phyloP scores from a whole-genome alignment of 768 basidiomycete genomes.

The Rhodotorula babjevae region DNA sequence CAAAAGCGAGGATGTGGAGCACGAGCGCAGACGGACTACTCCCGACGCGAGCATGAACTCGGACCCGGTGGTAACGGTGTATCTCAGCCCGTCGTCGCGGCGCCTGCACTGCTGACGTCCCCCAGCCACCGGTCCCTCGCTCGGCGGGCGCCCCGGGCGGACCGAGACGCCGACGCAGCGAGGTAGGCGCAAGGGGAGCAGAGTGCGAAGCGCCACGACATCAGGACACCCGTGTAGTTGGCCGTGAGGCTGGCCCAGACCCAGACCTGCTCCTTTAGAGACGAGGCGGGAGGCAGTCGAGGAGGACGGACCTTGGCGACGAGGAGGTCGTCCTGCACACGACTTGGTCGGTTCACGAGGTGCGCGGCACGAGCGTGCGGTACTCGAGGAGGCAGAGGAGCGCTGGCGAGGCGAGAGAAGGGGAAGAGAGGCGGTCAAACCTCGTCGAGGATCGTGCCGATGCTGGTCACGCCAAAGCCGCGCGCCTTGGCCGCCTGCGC shows the following conservation, averaged over 20 bases:
- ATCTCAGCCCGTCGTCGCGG: neutral
- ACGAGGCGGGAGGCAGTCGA: neutral
- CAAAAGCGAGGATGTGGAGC: neutral
- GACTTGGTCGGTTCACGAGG: too few relatives aligned
- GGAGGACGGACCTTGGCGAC: constrained; percentile 2
- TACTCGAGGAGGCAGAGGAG: neutral
- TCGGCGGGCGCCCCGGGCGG: too few relatives aligned
- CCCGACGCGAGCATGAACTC: neutral
- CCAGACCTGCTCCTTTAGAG: constrained; percentile 8
- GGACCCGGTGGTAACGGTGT: neutral
- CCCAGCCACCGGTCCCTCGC: too few relatives aligned
- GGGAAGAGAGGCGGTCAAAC: neutral
- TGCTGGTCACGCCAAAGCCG: constrained; percentile 34
- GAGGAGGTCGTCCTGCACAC: neutral
- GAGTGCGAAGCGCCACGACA: neutral
- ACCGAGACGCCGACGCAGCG: neutral
- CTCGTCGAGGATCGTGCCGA: constrained; percentile 42
- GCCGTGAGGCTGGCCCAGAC: neutral
- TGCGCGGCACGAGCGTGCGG: neutral
- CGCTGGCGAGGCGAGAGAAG: too few relatives aligned
- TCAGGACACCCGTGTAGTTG: neutral
- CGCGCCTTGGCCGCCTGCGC: constrained; percentile 32
- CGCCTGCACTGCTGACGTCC: too few relatives aligned
- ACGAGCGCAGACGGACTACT: neutral
- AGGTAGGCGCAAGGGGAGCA: neutral